Percentiles rank a stretch among this genome's conserved stretches.
phyloP scores from a whole-genome alignment of 768 basidiomycete species.

The Exidia glandulosa region DNA sequence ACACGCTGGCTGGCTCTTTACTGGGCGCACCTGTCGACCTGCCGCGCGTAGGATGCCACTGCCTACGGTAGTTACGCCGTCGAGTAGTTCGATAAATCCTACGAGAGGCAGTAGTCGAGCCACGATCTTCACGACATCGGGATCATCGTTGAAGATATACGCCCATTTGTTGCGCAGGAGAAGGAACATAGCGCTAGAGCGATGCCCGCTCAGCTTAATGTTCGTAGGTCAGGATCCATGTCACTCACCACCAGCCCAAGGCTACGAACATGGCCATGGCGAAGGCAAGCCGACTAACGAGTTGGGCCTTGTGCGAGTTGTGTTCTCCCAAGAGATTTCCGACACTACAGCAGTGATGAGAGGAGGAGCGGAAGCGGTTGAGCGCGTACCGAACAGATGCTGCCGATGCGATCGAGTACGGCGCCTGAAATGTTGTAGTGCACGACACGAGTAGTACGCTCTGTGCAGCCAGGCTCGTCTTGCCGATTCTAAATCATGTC shows the following conservation, averaged over 20 bases:
- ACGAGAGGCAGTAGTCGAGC: conserved; percentile 66
- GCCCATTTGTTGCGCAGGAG: conserved; percentile 58
- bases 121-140: conserved; percentile 45
- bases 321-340: conserved; percentile 83
- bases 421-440: conserved; percentile 72
- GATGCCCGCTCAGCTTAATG: background rate
- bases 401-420: conserved; percentile 73
- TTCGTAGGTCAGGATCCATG: background rate
- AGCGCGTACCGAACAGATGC: conserved; percentile 63
- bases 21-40: conserved; percentile 52
- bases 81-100: conserved; percentile 76
- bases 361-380: background rate
- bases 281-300: conserved; percentile 55
- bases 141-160: conserved; percentile 61
- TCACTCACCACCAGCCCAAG: conserved; percentile 47
- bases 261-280: conserved; percentile 56
- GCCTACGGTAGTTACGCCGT: conserved; percentile 57
- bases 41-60: conserved; percentile 73
- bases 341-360: conserved; percentile 34
- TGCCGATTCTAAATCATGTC: conserved; percentile 46
- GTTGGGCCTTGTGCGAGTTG: conserved; percentile 58
- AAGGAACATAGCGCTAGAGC: conserved; percentile 40
- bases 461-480: conserved; percentile 75
- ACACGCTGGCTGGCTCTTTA: conserved; percentile 1
- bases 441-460: conserved; percentile 71